Conservation (phyloP, 1,284 basidiomycete genomes). For the Afroboletus lepidellus region DNA sequence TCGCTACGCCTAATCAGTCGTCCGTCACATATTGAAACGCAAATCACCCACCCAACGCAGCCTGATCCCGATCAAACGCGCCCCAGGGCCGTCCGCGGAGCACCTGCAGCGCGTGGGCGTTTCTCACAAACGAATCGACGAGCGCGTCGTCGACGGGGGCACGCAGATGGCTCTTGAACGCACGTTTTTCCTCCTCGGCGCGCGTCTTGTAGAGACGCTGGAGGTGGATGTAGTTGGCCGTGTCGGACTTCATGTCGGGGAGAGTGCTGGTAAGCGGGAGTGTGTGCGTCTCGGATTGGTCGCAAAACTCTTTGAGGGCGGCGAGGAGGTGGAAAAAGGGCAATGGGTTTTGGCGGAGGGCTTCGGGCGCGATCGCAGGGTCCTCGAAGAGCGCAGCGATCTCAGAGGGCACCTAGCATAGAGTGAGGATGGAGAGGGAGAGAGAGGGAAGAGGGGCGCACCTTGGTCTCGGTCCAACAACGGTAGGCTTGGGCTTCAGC, state of each 20-base stretch:
- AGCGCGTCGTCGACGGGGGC: constrained; percentile 49
- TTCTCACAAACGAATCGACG: constrained; percentile 87
- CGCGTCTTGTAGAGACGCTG: constrained; percentile 76
- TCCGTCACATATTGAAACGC: too few species aligned
- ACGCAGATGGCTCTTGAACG: constrained; percentile 48
- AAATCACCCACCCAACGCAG: constrained; percentile 54
- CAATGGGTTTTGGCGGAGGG: constrained; percentile 42
- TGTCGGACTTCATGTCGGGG: constrained; percentile 96
- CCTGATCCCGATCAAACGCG: constrained; percentile 52
- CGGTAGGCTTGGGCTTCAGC: constrained; percentile 81
- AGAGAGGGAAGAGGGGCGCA: constrained; percentile 24
- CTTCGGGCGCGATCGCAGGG: constrained; percentile 37
- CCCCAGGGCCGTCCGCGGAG: constrained; percentile 73
- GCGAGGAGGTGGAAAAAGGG: constrained; percentile 88
- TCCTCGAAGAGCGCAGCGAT: constrained; percentile 67
- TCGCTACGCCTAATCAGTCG: constrained; percentile 28
- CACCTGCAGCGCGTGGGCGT: constrained; percentile 80
- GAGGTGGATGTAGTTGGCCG: constrained; percentile 76
- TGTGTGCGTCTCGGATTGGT: constrained; percentile 44
- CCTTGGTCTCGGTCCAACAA: constrained; percentile 64
- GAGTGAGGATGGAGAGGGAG: not conserved
- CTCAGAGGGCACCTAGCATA: constrained; percentile 59
- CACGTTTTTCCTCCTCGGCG: constrained; percentile 66
- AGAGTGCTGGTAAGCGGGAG: constrained; percentile 63
- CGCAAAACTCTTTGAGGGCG: constrained; percentile 65